These are phyloP conservation scores for Talaromyces sp. DNA, from an alignment of 2,329 filamentous ascomycete genomes.

Conservation along the genomic window DNA sequence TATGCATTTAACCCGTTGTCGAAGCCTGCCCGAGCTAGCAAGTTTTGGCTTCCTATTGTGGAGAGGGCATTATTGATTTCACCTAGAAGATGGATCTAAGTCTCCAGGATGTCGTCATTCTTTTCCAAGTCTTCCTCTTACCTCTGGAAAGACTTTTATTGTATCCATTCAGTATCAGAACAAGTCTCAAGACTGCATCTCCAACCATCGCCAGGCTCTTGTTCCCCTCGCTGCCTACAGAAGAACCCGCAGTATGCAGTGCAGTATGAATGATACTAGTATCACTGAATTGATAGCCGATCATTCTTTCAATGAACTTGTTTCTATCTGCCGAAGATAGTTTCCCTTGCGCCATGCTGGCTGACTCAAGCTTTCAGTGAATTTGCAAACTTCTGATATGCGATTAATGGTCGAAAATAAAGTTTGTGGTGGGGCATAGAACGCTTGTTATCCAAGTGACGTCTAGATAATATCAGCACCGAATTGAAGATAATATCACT, in stretches of 20 bases:
- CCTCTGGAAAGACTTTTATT: not conserved
- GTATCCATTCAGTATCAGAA: not conserved
- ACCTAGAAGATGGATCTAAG: not conserved
- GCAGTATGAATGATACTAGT: not conserved
- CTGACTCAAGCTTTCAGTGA: not conserved
- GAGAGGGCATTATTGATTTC: slow-evolving; percentile 2
- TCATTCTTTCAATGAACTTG: not conserved
- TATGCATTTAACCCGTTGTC: slow-evolving; percentile 2
- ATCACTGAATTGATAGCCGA: not conserved
- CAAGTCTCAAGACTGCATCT: not conserved
- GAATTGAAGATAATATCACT: not conserved
- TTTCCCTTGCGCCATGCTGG: not conserved
- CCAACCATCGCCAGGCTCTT: slow-evolving; percentile 1
- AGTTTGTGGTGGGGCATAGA: not conserved
- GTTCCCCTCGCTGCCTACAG: not conserved
- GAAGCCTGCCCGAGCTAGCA: slow-evolving; percentile 13
- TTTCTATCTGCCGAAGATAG: not conserved
- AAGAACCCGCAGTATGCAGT: not conserved
- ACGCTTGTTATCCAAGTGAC: not conserved
- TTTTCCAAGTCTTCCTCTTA: not conserved
- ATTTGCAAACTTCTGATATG: not conserved
- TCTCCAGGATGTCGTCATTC: not conserved
- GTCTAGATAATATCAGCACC: not conserved
- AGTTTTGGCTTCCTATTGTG: slow-evolving; percentile 3
- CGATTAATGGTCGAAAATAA: not conserved